Evolutionary conservation across 2,329 filamentous ascomycete genomes (phyloP).

Genomic region (Alternaria panax): DNA sequence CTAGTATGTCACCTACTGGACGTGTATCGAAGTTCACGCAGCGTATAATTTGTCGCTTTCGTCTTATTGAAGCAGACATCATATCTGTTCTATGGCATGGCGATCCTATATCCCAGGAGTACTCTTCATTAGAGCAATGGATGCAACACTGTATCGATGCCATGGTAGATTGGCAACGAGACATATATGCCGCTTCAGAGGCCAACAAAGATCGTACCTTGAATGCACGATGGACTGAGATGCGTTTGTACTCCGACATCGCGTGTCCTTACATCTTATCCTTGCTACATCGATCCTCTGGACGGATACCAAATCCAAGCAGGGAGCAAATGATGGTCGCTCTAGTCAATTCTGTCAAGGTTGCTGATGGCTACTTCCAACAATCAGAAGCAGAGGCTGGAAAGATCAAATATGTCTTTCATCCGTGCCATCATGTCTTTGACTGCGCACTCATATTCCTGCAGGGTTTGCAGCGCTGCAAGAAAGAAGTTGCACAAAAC

Average conservation of each 20-base stretch:
- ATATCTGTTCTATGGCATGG: conserved; percentile 44
- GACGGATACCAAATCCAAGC: conserved; percentile 35
- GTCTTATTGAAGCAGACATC: conserved; percentile 45
- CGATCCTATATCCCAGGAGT: conserved; percentile 39
- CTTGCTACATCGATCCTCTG: conserved; percentile 41
- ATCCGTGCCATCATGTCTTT: conserved; percentile 48
- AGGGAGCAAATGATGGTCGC: conserved; percentile 39
- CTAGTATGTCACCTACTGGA: conserved; percentile 36
- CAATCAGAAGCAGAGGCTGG: conserved; percentile 45
- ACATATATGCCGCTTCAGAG: conserved; percentile 38
- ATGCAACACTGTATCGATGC: conserved; percentile 34
- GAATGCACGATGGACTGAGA: conserved; percentile 43
- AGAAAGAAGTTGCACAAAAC: conserved; percentile 37
- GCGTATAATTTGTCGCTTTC: conserved; percentile 44
- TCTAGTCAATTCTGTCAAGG: conserved; percentile 38
- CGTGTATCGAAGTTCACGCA: conserved; percentile 46
- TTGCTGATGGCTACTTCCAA: conserved; percentile 44
- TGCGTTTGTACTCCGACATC: conserved; percentile 46
- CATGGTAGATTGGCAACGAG: conserved; percentile 42
- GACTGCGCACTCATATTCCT: conserved; percentile 44
- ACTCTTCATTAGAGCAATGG: conserved; percentile 38
- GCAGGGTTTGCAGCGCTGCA: conserved; percentile 41
- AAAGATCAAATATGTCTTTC: conserved; percentile 50
- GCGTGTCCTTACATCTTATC: conserved; percentile 42
- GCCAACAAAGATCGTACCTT: conserved; percentile 40